Conservation (phyloP, 352 stramenopile genomes). For the Globisporangium viniferum region DNA sequence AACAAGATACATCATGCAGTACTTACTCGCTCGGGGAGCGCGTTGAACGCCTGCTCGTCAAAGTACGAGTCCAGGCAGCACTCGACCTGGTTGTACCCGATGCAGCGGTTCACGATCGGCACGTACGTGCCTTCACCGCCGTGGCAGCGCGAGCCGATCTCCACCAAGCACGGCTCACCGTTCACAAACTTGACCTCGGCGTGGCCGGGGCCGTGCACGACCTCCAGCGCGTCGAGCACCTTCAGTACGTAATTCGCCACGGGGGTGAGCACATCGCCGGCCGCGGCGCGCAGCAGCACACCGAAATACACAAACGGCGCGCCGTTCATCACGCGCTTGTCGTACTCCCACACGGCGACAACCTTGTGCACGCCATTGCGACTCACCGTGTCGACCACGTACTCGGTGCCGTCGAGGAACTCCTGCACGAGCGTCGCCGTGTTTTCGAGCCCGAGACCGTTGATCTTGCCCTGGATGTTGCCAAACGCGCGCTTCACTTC, state of each 20-base stretch:
- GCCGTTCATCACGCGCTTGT: constrained; percentile 94
- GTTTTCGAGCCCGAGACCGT: constrained; percentile 83
- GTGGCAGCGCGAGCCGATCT: constrained; percentile 95
- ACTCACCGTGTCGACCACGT: constrained; percentile 95
- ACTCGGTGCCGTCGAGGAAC: constrained; percentile 94
- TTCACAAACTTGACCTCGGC: constrained; percentile 85
- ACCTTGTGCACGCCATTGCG: constrained; percentile 93
- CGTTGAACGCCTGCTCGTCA: constrained; percentile 40
- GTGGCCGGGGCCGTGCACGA: constrained; percentile 74
- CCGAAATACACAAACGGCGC: constrained; percentile 96
- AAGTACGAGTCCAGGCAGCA: constrained; percentile 48
- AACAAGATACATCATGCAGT: background rate
- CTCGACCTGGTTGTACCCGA: constrained; percentile 94
- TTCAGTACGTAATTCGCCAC: constrained; percentile 65
- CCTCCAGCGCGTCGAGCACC: constrained; percentile 64
- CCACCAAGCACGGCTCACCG: constrained; percentile 90
- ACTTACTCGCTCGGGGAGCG: constrained; percentile 52
- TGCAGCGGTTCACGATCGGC: constrained; percentile 89
- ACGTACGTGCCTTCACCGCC: constrained; percentile 94
- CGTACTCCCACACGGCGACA: constrained; percentile 96
- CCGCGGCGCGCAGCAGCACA: constrained; percentile 67
- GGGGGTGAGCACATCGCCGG: constrained; percentile 63
- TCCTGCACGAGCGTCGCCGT: constrained; percentile 88
- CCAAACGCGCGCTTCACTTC: constrained; percentile 79
- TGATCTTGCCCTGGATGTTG: constrained; percentile 83